Conservation (phyloP, 208 protist species). For the Wallacemonas rigidus region DNA sequence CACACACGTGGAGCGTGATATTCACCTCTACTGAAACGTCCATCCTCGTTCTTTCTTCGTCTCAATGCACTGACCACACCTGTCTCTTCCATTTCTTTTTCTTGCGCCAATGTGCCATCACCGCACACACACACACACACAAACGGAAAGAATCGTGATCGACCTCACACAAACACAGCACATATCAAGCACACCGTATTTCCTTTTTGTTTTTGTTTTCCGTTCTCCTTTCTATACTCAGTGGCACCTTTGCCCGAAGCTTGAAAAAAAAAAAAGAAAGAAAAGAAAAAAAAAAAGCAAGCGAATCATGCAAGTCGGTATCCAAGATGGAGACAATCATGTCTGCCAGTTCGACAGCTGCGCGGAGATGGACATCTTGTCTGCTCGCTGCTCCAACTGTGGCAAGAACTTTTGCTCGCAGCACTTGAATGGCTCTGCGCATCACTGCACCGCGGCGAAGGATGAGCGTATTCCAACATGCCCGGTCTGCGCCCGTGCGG, state of each 20-base stretch:
- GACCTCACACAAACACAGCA: neutral
- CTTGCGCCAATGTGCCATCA: too few relatives aligned
- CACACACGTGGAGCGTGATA: too few relatives aligned
- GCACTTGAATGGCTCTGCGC: conserved; percentile 64
- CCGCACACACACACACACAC: too few relatives aligned
- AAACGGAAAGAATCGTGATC: neutral
- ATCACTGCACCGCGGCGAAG: conserved; percentile 51
- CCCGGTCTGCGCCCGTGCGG: conserved; percentile 52
- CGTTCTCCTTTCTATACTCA: conserved; percentile 10
- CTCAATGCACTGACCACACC: too few relatives aligned
- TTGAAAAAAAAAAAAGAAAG: conserved; percentile 18
- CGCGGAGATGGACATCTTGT: conserved; percentile 70
- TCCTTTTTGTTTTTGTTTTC: conserved; percentile 16
- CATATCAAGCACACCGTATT: neutral
- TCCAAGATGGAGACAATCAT: conserved; percentile 72
- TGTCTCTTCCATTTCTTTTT: too few relatives aligned
- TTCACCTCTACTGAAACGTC: too few relatives aligned
- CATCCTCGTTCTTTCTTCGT: too few relatives aligned
- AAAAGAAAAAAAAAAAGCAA: conserved; percentile 2
- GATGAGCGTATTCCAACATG: conserved; percentile 46
- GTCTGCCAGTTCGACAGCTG: conserved; percentile 72
- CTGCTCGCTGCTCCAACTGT: conserved; percentile 71
- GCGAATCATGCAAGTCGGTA: conserved; percentile 79
- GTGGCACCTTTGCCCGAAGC: neutral
- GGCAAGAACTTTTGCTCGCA: conserved; percentile 72